Base-by-base conservation (phyloP, 108 stramenopile species). In the Parietichytrium sp. region DNA sequence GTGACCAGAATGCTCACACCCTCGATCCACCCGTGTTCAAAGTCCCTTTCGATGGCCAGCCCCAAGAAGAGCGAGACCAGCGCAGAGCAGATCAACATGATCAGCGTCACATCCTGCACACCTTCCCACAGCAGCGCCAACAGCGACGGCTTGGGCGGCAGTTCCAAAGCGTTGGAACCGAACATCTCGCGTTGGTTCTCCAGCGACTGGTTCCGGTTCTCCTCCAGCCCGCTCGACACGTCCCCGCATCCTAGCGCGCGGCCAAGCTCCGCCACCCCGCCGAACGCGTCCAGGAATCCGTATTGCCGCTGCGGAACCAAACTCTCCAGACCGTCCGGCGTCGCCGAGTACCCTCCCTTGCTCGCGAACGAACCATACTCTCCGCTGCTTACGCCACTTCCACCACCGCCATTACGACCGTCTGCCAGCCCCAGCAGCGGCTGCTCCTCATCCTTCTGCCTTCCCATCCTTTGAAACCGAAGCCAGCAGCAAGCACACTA, bases 1-100 rank as follows among this genome's bases (percentile, higher is more conserved):
- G 98, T 92, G 27, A 91, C 55, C 20, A 96, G 83, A 80, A 98
- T 97, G 78, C 96, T 96, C 33, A 91, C 85, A 15, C 96, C 96
- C 82, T 98, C 96, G 52, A 97, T 90, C 96, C 96, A 98, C 18
- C 93, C 94, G 29, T 91, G 82, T 6, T 93, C 83, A 26, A 87
- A 54, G 29, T 89, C 86, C 7, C 88, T 85, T 83, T 92, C 93
- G 16, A 95, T 93, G 15, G 90, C 84, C 78, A 96, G 85, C 30
- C 92, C 92, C 51, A 96, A 89, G 51, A 94, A 87, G 48, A 89
- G 55, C 8, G 86, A 82, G 0, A 88, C 83, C n/a, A 47, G 33
- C 20, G 95, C 94, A 31, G 96, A 88, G 18, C 87, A 85, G 79
- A 96, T 95, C 42, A 98, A 88, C 88, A 97, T 95, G 72, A 95